Evolutionary conservation across 176 grass and related monocot genomes (phyloP), one percentile per base, ranked within the genome.

Genomic region (Oryza longistaminata): DNA sequence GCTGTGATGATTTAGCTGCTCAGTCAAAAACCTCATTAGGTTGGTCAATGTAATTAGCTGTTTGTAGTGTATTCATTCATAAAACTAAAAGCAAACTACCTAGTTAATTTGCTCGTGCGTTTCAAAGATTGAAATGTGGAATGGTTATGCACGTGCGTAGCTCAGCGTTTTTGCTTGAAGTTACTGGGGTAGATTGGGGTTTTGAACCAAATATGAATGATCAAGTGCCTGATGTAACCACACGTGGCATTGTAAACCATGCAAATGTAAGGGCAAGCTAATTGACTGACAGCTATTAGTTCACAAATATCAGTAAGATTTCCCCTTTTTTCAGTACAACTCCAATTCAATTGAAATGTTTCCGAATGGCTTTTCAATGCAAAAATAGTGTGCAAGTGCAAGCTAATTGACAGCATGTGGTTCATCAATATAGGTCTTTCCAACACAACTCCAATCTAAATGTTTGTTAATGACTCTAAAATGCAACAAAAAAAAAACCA

Each of bases 1-100:
- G 22, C 17, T 79, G 6, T 58, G 2, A 69, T 75, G 13, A 64
- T 80, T 66, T 68, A 6, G 72, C 42, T 78, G 64, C 53, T 37
- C 77, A 73, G 27, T 71, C 67, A 64, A 68, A 39, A 39, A 43
- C 19, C 67, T 34, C 46, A 78, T 68, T 50, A 69, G 22, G 67
- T 61, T 90, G 65, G 48, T 19, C 84, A 87, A 9, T 90, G 91
- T 90, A 87, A 85, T 77, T 90, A 87, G 33, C 67, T 86, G 44
- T 64, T 1, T 79, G 49, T 81, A 78, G 74, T 74, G 48, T 86
- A 67, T 74, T 79, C 64, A 67, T 74, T 79, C 64, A 58, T 24
- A 9, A 80, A 75, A 89, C 81, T 43, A 61, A 66, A 3, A n/a
- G 44, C 1, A 35, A 83, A 77, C 61, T 1, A 0, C 17, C 10